phyloP scores from a whole-genome alignment of 768 basidiomycete species.

The Lentinula detonsa region DNA sequence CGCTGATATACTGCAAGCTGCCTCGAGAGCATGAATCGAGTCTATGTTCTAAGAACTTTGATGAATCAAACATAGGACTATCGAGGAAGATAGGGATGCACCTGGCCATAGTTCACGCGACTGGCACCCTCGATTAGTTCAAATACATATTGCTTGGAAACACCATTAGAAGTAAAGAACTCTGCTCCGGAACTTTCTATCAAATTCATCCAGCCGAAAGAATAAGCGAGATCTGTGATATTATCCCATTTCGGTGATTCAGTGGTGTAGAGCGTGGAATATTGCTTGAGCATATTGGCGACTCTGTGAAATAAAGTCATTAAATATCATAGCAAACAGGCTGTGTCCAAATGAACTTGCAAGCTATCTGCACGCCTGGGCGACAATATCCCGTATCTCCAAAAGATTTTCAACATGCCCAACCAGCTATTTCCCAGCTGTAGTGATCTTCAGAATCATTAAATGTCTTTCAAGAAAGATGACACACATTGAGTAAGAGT shows the following conservation, averaged over 20 bases:
- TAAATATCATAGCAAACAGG: neutral
- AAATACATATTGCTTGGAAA: conserved; percentile 50
- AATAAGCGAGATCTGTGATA: conserved; percentile 48
- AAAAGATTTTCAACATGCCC: conserved; percentile 67
- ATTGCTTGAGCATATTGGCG: conserved; percentile 41
- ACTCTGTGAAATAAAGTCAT: conserved; percentile 37
- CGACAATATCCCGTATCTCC: conserved; percentile 68
- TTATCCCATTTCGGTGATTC: conserved; percentile 57
- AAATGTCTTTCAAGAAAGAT: neutral
- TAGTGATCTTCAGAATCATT: conserved; percentile 1
- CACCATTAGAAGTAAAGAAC: conserved; percentile 48
- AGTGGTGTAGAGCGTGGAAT: conserved; percentile 49
- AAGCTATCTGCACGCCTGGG: conserved; percentile 51
- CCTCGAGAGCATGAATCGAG: conserved; percentile 73
- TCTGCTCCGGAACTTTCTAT: conserved; percentile 47
- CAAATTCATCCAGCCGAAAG: conserved; percentile 44
- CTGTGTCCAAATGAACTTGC: conserved; percentile 26
- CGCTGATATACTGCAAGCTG: conserved; percentile 66
- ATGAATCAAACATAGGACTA: neutral
- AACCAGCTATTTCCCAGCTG: conserved; percentile 57
- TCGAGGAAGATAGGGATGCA: conserved; percentile 16
- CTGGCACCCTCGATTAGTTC: conserved; percentile 81
- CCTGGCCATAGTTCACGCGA: conserved; percentile 82
- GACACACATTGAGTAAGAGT: conserved; percentile 57
- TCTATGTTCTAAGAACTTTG: conserved; percentile 45